A percentile compares a stretch with the other conserved stretches of the same genome.
Evolutionary conservation across 352 stramenopile species (phyloP).

Genomic region (Phytopythium ostracodes): DNA sequence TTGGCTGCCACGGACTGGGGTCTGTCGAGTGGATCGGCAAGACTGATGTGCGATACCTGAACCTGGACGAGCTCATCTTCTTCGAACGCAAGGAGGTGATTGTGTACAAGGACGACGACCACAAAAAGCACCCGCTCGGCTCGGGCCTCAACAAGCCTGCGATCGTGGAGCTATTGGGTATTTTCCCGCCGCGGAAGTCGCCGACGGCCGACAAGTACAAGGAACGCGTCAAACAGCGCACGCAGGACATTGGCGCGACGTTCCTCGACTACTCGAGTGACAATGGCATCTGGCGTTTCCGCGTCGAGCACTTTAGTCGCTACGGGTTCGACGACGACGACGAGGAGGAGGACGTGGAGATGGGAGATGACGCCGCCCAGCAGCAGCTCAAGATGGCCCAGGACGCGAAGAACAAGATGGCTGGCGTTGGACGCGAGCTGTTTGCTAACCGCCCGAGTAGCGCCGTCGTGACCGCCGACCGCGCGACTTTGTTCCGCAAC

Average conservation of each 20-base stretch:
- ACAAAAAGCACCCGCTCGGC: slow-evolving; percentile 77
- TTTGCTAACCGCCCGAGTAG: slow-evolving; percentile 8
- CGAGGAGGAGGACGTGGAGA: slow-evolving; percentile 49
- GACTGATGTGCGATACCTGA: slow-evolving; percentile 75
- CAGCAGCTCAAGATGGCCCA: slow-evolving; percentile 13
- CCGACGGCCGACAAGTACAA: slow-evolving; percentile 59
- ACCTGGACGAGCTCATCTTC: slow-evolving; percentile 72
- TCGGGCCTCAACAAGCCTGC: slow-evolving; percentile 75
- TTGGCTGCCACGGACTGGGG: slow-evolving; percentile 74
- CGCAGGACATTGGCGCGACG: slow-evolving; percentile 67
- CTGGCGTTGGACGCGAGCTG: slow-evolving; percentile 19
- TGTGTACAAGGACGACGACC: slow-evolving; percentile 80
- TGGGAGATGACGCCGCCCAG: slow-evolving; percentile 18
- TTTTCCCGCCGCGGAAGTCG: slow-evolving; percentile 70
- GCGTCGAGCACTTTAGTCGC: slow-evolving; percentile 83
- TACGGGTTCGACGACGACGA: slow-evolving; percentile 81
- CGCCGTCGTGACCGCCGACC: slow-evolving; percentile 26
- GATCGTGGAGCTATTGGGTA: slow-evolving; percentile 70
- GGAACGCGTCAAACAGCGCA: slow-evolving; percentile 74
- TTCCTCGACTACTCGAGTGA: slow-evolving; percentile 74
- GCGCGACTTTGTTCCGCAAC: slow-evolving; percentile 35
- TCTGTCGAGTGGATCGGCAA: slow-evolving; percentile 78
- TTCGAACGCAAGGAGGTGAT: slow-evolving; percentile 87
- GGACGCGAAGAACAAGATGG: slow-evolving; percentile 22
- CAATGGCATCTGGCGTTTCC: slow-evolving; percentile 80